Conservation (phyloP, 169 alveolate genomes). For the Cryptosporidium ubiquitum region DNA sequence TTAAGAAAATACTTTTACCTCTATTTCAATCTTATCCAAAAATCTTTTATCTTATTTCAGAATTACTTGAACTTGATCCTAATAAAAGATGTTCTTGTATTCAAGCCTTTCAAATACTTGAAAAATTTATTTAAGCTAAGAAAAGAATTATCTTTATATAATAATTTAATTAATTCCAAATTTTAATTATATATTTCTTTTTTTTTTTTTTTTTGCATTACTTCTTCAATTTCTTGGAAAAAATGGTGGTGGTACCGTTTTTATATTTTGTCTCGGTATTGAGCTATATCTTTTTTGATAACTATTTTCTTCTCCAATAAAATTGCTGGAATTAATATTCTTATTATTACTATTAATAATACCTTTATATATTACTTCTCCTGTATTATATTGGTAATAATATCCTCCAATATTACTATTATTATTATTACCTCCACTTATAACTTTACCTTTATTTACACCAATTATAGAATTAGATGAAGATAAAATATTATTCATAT, state of each 20-base stretch:
- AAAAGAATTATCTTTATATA: not conserved
- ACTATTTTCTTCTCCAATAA: not conserved
- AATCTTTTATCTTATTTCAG: conserved; percentile 39
- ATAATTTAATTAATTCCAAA: too few relatives aligned
- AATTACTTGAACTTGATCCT: conserved; percentile 61
- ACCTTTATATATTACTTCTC: not conserved
- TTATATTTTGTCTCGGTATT: conserved; percentile 48
- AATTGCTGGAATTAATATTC: too few relatives aligned
- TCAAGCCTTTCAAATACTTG: conserved; percentile 24
- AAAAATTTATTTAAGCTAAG: not conserved
- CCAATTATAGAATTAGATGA: too few relatives aligned
- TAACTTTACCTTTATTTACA: too few relatives aligned
- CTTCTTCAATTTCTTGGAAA: conserved; percentile 58
- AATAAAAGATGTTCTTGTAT: conserved; percentile 58
- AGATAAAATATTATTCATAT: too few relatives aligned
- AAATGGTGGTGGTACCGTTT: conserved; percentile 69
- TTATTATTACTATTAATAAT: not conserved
- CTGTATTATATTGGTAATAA: conserved; percentile 24
- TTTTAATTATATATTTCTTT: too few relatives aligned
- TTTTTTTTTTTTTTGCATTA: too few relatives aligned
- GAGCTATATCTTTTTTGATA: conserved; percentile 26
- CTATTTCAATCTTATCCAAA: conserved; percentile 41
- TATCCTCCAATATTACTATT: conserved; percentile 11
- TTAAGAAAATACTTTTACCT: conserved; percentile 24
- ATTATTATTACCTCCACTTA: too few relatives aligned